Conservation (phyloP, 164 flowering plant species). For the Stephania yunnanensis region DNA sequence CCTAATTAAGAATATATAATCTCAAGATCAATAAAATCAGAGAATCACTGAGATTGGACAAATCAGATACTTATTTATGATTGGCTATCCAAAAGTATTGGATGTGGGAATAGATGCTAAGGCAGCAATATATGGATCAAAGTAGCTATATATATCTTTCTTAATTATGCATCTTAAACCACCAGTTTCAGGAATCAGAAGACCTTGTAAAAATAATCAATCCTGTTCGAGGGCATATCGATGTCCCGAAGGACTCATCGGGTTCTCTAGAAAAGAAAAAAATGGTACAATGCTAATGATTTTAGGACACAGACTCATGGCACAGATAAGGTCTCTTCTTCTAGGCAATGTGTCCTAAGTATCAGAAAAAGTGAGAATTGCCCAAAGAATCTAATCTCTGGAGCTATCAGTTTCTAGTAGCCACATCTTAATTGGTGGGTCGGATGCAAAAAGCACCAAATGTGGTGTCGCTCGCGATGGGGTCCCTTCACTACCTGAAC, state of each 20-base stretch:
- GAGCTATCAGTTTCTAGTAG: neutral
- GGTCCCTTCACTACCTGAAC: neutral
- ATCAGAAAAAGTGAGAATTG: neutral
- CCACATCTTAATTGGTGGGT: conserved; percentile 1
- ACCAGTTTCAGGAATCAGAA: neutral
- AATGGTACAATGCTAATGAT: neutral
- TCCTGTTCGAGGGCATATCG: neutral
- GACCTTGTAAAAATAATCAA: neutral
- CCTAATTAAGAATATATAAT: neutral
- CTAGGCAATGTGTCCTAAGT: neutral
- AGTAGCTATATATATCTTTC: neutral
- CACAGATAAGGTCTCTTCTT: neutral
- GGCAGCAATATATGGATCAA: neutral
- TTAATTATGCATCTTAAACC: neutral
- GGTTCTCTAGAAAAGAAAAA: neutral
- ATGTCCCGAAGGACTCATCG: neutral
- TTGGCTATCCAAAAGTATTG: neutral
- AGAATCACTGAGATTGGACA: neutral
- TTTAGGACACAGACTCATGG: neutral
- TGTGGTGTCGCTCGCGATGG: conserved; percentile 4
- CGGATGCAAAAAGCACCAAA: conserved; percentile 2
- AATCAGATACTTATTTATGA: neutral
- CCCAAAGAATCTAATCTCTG: conserved; percentile 1
- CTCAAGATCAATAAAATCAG: neutral
- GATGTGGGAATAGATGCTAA: neutral